Conservation (phyloP, 495 filamentous ascomycete species). For the Monascus purpureus region DNA sequence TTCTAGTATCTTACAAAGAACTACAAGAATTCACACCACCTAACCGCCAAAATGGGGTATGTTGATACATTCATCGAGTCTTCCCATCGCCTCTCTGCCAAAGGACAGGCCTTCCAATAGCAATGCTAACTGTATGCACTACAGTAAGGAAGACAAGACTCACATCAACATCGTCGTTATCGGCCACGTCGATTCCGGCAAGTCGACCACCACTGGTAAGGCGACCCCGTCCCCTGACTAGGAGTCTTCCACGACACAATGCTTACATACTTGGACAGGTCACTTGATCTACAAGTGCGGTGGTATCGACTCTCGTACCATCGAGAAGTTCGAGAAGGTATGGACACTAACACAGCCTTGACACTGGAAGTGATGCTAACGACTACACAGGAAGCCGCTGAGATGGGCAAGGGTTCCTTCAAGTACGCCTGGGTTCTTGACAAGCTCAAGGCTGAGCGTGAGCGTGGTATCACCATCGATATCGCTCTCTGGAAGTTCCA, state of each 20-base stretch:
- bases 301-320: constrained; percentile 99
- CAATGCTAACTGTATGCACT: no score
- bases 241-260: constrained; percentile 4
- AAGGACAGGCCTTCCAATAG: no score
- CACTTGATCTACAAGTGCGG: constrained; percentile 99
- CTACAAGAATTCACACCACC: constrained; percentile 24
- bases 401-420: constrained; percentile 99
- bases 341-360: constrained; percentile 1
- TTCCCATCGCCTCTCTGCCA: constrained; percentile 1
- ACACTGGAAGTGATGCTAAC: constrained; percentile 21
- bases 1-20: constrained; percentile 33
- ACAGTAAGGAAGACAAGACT: constrained; percentile 69
- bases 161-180: constrained; percentile 98
- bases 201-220: constrained; percentile 89
- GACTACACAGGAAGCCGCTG: constrained; percentile 73
- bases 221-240: constrained; percentile 6
- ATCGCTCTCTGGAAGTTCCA: constrained; percentile 99
- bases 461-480: constrained; percentile 99
- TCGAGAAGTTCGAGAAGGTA: constrained; percentile 99
- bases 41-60: constrained; percentile 40
- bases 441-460: constrained; percentile 99
- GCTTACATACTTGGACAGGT: constrained; percentile 32
- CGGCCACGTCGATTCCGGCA: constrained; percentile 99
- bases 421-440: constrained; percentile 99
- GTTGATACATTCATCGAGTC: constrained; percentile 8